phyloP scores from a whole-genome alignment of 2,329 filamentous ascomycete species.

The Talaromyces verruculosus region DNA sequence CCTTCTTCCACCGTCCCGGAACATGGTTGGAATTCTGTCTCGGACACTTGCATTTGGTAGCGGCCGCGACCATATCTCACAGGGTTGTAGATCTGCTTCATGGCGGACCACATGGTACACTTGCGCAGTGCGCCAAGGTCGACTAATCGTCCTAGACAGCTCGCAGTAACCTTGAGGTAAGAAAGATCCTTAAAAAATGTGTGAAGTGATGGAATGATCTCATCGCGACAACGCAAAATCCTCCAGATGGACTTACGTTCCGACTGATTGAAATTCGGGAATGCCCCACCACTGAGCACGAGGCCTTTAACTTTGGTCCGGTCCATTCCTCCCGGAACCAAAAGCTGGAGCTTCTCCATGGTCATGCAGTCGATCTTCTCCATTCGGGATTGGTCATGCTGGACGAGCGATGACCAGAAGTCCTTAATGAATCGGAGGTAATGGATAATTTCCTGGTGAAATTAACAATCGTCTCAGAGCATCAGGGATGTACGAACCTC shows the following conservation, averaged over 20 bases:
- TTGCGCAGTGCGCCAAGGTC: background rate
- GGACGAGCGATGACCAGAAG: constrained; percentile 32
- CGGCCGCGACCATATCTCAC: background rate
- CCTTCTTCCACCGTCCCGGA: constrained; percentile 18
- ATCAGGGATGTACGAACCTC: background rate
- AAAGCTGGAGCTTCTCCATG: constrained; percentile 12
- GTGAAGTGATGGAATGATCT: constrained; percentile 26
- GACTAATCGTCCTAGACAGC: background rate
- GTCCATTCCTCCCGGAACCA: background rate
- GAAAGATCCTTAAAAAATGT: constrained; percentile 42
- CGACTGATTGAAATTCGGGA: background rate
- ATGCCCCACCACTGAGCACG: constrained; percentile 4
- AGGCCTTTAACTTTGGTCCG: constrained; percentile 1
- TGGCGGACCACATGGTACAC: background rate
- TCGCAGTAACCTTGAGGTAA: constrained; percentile 28
- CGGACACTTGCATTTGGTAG: constrained; percentile 28
- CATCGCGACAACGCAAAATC: background rate
- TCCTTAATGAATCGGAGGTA: constrained; percentile 31
- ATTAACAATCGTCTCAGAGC: background rate
- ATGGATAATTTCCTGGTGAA: constrained; percentile 27
- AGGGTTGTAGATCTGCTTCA: constrained; percentile 5
- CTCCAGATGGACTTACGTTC: constrained; percentile 17
- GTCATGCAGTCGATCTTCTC: constrained; percentile 25
- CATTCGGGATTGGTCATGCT: constrained; percentile 27
- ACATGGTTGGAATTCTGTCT: constrained; percentile 27